Evolutionary conservation across 331 rosid species (phyloP).

Genomic region (Acacia pycnantha): DNA sequence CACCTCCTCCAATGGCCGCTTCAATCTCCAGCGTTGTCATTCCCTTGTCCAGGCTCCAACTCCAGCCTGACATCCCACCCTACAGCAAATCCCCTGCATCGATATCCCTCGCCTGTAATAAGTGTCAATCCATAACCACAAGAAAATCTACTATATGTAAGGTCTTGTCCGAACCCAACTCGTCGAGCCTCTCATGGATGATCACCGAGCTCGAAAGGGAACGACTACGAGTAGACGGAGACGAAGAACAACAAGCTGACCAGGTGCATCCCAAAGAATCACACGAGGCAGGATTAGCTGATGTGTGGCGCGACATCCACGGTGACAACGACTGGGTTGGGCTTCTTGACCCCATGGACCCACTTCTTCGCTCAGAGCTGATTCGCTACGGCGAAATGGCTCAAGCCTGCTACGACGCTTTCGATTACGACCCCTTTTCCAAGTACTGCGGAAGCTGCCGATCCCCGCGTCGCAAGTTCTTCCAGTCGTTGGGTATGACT

Average conservation of each 20-base stretch:
- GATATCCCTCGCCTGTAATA: neutral
- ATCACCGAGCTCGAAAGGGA: conserved; percentile 31
- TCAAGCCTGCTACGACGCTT: conserved; percentile 88
- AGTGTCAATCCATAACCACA: neutral
- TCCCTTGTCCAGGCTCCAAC: conserved; percentile 28
- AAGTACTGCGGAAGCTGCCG: conserved; percentile 84
- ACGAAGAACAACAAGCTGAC: neutral
- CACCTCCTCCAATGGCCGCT: conserved; percentile 46
- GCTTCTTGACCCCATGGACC: conserved; percentile 69
- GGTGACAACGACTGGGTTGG: conserved; percentile 78
- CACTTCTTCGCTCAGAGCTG: conserved; percentile 56
- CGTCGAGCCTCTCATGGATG: conserved; percentile 17
- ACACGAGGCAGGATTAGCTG: conserved; percentile 28
- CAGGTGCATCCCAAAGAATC: neutral
- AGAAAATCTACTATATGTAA: neutral
- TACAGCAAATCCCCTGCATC: neutral
- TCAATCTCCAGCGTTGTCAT: conserved; percentile 34
- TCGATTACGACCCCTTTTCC: conserved; percentile 83
- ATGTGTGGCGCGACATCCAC: conserved; percentile 72
- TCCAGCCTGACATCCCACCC: neutral
- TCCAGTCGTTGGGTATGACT: conserved; percentile 41
- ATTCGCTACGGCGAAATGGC: conserved; percentile 93
- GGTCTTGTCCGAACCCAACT: conserved; percentile 24
- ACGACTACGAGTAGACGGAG: neutral
- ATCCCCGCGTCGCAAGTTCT: conserved; percentile 48